phyloP scores from a whole-genome alignment of 2,329 filamentous ascomycete genomes.

The Fusarium cyanostomum region DNA sequence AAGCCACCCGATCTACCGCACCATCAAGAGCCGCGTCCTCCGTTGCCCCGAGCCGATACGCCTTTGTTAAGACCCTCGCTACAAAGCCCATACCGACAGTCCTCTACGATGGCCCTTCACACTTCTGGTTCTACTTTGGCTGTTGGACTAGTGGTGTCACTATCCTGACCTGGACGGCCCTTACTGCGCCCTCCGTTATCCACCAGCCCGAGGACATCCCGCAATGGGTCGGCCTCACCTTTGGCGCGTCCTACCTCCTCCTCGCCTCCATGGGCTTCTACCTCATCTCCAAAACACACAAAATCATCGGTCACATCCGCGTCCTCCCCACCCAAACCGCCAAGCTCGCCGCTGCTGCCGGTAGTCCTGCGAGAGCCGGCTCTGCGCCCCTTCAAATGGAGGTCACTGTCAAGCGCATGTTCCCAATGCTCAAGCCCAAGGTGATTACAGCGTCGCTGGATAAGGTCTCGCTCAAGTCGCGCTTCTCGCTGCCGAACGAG shows the following conservation, averaged over 20 bases:
- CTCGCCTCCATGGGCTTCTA: slow-evolving; percentile 69
- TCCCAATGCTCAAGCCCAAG: slow-evolving; percentile 59
- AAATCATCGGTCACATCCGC: slow-evolving; percentile 67
- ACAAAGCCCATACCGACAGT: slow-evolving; percentile 64
- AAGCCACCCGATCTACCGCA: slow-evolving; percentile 22
- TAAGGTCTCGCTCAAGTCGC: slow-evolving; percentile 48
- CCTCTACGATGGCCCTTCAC: slow-evolving; percentile 72
- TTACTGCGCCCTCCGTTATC: slow-evolving; percentile 48
- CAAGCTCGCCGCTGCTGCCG: slow-evolving; percentile 29
- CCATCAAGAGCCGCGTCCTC: slow-evolving; percentile 23
- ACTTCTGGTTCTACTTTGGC: slow-evolving; percentile 69
- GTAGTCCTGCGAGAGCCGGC: slow-evolving; percentile 16
- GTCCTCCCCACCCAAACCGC: slow-evolving; percentile 56
- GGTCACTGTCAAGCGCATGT: slow-evolving; percentile 59
- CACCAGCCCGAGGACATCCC: slow-evolving; percentile 59
- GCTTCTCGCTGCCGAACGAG: slow-evolving; percentile 52
- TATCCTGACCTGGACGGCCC: slow-evolving; percentile 48
- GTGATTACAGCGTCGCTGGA: slow-evolving; percentile 51
- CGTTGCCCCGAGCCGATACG: slow-evolving; percentile 48
- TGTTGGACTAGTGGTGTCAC: slow-evolving; percentile 64
- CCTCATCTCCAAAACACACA: slow-evolving; percentile 65
- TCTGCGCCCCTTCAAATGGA: slow-evolving; percentile 57
- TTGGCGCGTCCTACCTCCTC: slow-evolving; percentile 65
- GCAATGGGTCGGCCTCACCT: slow-evolving; percentile 66
- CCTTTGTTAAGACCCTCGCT: slow-evolving; percentile 65